Percentiles rank a stretch among this genome's conserved stretches.
Conservation (phyloP, 1,284 basidiomycete genomes). For the Wallemia ichthyophaga region DNA sequence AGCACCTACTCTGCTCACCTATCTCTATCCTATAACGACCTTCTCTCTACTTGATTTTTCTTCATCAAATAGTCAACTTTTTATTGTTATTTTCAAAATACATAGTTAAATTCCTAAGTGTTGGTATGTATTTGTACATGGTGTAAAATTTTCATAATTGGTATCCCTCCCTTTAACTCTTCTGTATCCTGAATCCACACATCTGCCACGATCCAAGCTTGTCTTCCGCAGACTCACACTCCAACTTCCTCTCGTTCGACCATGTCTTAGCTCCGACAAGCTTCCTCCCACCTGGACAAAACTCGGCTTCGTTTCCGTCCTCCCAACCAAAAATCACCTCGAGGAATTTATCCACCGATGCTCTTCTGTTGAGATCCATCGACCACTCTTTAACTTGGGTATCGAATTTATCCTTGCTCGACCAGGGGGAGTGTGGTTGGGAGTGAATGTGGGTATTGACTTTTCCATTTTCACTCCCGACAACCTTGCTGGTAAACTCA, state of each 20-base stretch:
- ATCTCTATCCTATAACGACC: too few relatives aligned
- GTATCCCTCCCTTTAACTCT: not conserved
- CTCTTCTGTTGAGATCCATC: not conserved
- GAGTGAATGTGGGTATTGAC: too few relatives aligned
- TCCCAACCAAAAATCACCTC: not conserved
- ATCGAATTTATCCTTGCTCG: not conserved
- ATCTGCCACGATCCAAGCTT: constrained; percentile 1
- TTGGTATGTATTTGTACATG: too few relatives aligned
- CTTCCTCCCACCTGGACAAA: not conserved
- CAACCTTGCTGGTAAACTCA: not conserved
- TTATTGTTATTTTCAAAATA: too few relatives aligned
- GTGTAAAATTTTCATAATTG: too few relatives aligned
- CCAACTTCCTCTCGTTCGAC: not conserved
- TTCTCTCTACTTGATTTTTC: too few relatives aligned
- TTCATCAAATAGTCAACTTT: too few relatives aligned
- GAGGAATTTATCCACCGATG: not conserved
- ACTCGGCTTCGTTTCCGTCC: not conserved
- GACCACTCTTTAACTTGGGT: not conserved
- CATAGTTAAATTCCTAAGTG: too few relatives aligned
- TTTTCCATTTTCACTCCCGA: too few relatives aligned
- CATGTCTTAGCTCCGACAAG: constrained; percentile 1
- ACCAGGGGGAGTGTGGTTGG: too few relatives aligned
- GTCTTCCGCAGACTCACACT: not conserved
- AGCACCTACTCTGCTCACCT: too few relatives aligned
- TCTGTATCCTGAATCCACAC: not conserved